Conservation (phyloP, 139 green algal species). For the Coelastrella sp. region DNA sequence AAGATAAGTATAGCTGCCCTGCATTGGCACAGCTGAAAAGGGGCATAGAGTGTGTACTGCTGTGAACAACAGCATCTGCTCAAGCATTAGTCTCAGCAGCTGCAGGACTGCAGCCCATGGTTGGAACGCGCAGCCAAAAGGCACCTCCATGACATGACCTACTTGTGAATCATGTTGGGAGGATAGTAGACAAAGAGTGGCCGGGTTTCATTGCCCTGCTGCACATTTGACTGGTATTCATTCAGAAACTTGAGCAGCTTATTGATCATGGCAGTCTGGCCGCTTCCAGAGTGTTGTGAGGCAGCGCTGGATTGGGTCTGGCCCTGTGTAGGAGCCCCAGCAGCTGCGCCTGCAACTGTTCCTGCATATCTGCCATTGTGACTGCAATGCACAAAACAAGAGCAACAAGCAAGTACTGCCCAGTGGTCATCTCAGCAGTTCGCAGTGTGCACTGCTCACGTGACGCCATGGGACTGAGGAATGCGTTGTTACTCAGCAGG, state of each 20-base stretch:
- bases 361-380: slow-evolving; percentile 31
- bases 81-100: background rate
- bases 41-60: no score
- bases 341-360: slow-evolving; percentile 21
- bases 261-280: slow-evolving; percentile 5
- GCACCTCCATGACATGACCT: background rate
- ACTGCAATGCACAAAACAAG: background rate
- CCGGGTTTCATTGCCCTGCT: background rate
- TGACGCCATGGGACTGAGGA: no score
- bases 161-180: slow-evolving; percentile 27
- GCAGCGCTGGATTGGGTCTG: no score
- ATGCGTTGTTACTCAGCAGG: no score
- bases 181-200: slow-evolving; percentile 41
- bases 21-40: no score
- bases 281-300: no score
- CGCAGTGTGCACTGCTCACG: no score
- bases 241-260: slow-evolving; percentile 11
- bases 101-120: no score
- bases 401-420: no score
- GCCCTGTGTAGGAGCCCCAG: background rate
- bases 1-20: no score
- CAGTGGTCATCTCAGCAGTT: no score
- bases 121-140: no score
- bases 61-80: background rate
- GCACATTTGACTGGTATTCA: background rate